A percentile compares a stretch with the other conserved stretches of the same genome.
Conservation (phyloP, 2,329 filamentous ascomycete species). For the Monosporascus sp. region DNA sequence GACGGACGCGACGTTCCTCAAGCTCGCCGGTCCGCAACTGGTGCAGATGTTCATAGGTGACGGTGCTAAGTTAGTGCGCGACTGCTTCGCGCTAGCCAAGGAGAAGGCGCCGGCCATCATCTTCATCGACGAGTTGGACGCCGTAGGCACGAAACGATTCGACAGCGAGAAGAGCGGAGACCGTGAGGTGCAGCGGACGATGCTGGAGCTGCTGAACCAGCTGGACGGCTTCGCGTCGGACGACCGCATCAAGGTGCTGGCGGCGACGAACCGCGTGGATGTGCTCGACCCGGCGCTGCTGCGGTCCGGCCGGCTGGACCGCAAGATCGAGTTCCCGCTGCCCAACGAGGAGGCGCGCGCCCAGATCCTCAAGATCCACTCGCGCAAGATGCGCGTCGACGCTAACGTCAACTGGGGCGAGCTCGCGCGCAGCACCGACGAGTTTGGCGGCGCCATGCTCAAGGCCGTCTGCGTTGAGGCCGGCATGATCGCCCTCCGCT, state of each 20-base stretch:
- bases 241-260: conserved; percentile 92
- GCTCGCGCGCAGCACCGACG: conserved; percentile 91
- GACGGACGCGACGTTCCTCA: conserved; percentile 97
- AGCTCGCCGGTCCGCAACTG: conserved; percentile 92
- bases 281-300: conserved; percentile 88
- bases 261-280: conserved; percentile 90
- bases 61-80: conserved; percentile 92
- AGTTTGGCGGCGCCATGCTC: conserved; percentile 95
- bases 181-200: conserved; percentile 94
- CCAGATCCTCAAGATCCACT: conserved; percentile 96
- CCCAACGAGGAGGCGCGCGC: conserved; percentile 97
- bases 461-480: conserved; percentile 99
- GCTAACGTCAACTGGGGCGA: conserved; percentile 93
- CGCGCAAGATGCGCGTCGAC: conserved; percentile 96
- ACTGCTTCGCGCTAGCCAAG: conserved; percentile 95
- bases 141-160: conserved; percentile 98
- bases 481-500: conserved; percentile 95
- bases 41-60: conserved; percentile 99
- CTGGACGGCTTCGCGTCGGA: conserved; percentile 96
- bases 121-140: conserved; percentile 98
- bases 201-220: conserved; percentile 98
- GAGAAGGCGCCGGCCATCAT: conserved; percentile 99
- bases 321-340: conserved; percentile 97
- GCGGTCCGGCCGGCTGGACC: conserved; percentile 84
- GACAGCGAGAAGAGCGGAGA: conserved; percentile 98